These are phyloP conservation scores for Aeschynomene evenia DNA, from an alignment of 306 rosid genomes.

Conservation along the genomic window DNA sequence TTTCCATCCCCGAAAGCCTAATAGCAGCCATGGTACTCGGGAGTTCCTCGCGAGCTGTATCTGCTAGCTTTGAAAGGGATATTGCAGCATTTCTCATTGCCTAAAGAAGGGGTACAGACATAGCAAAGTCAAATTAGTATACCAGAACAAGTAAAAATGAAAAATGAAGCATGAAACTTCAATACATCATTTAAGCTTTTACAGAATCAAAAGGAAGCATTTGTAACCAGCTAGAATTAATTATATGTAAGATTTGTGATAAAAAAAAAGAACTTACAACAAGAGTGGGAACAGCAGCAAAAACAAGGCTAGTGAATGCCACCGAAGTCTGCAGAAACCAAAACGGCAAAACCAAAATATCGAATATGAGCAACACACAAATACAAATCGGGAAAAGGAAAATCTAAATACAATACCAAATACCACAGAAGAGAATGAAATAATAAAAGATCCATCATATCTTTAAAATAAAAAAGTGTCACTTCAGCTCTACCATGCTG, in stretches of 20 bases:
- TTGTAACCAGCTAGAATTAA: not conserved
- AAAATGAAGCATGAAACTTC: not conserved
- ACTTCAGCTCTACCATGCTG: not conserved
- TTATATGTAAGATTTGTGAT: conserved; percentile 16
- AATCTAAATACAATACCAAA: not conserved
- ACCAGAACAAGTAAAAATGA: not conserved
- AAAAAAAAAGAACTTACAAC: conserved; percentile 56
- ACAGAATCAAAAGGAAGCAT: conserved; percentile 17
- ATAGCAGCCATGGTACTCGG: conserved; percentile 98
- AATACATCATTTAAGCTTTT: not conserved
- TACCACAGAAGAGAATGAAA: not conserved
- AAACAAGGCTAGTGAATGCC: conserved; percentile 84
- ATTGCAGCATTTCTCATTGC: conserved; percentile 92
- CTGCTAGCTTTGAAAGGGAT: conserved; percentile 89
- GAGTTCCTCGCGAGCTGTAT: conserved; percentile 90
- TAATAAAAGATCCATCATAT: not conserved
- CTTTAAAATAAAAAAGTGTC: not conserved
- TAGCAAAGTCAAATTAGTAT: not conserved
- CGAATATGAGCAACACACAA: conserved; percentile 1
- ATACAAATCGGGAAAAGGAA: not conserved
- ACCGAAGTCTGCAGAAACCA: conserved; percentile 68
- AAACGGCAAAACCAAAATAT: conserved; percentile 1
- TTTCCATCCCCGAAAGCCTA: conserved; percentile 97
- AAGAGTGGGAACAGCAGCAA: conserved; percentile 80
- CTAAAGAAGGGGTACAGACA: conserved; percentile 33